phyloP scores from a whole-genome alignment of 1,139 yeast genomes.

The Kodamaea suecica region DNA sequence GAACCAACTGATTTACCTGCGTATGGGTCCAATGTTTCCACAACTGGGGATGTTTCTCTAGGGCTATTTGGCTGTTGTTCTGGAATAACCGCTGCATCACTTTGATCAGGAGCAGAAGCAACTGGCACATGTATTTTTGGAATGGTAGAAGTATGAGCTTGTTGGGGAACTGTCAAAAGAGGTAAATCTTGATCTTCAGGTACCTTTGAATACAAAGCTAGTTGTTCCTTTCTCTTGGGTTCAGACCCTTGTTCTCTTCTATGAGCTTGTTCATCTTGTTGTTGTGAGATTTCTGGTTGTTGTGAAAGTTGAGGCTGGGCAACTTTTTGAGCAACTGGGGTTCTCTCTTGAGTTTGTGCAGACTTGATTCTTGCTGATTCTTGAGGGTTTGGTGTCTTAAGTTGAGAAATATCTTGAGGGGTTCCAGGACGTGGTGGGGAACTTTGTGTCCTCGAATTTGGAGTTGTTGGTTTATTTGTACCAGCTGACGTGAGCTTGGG shows the following conservation, averaged over 20 bases:
- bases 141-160: constrained; percentile 59
- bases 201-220: neutral
- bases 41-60: constrained; percentile 19
- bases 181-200: constrained; percentile 20
- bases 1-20: constrained; percentile 18
- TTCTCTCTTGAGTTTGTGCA: constrained; percentile 1
- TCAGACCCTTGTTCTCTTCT: constrained; percentile 2
- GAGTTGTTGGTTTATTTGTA: neutral
- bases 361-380: neutral
- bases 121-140: constrained; percentile 17
- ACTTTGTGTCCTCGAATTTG: neutral
- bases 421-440: constrained; percentile 1
- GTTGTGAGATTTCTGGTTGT: constrained; percentile 7
- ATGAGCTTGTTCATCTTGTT: constrained; percentile 5
- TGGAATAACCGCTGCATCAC: constrained; percentile 21
- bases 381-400: neutral
- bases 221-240: neutral
- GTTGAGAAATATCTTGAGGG: neutral
- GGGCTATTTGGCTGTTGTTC: constrained; percentile 39
- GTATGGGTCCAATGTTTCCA: constrained; percentile 35
- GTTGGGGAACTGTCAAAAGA: constrained; percentile 54
- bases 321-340: too few species aligned
- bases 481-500: constrained; percentile 3
- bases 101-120: constrained; percentile 10
- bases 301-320: too few species aligned